These are phyloP conservation scores for Populus ilicifolia DNA, from an alignment of 345 rosid genomes.

Conservation along the genomic window DNA sequence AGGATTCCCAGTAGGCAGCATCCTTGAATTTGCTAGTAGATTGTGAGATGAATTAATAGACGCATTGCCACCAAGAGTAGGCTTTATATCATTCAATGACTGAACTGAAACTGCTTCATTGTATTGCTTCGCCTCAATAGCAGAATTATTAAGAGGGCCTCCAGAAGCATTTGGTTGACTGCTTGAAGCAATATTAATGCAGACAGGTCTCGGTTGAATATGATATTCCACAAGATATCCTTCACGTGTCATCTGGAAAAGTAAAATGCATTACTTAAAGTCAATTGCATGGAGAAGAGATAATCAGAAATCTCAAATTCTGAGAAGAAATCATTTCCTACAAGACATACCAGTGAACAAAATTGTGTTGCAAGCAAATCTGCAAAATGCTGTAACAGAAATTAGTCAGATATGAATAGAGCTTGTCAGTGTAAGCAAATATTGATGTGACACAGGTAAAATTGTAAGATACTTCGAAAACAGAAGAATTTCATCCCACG, in stretches of 20 bases:
- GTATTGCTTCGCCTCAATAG: conserved; percentile 52
- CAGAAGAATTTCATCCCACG: neutral
- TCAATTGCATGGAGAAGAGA: conserved; percentile 7
- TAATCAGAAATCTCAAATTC: conserved; percentile 10
- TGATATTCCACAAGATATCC: conserved; percentile 56
- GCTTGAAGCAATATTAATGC: conserved; percentile 39
- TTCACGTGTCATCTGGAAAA: conserved; percentile 66
- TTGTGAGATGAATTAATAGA: conserved; percentile 47
- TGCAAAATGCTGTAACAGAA: conserved; percentile 61
- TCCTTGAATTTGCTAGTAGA: conserved; percentile 52
- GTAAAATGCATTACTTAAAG: conserved; percentile 11
- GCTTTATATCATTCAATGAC: conserved; percentile 49
- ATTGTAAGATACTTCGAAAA: neutral
- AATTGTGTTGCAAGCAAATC: conserved; percentile 80
- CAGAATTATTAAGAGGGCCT: conserved; percentile 45
- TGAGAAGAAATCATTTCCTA: neutral
- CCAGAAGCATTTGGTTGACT: conserved; percentile 51
- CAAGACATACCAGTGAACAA: conserved; percentile 59
- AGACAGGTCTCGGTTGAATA: conserved; percentile 49
- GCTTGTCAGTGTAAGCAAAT: conserved; percentile 2
- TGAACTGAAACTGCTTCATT: conserved; percentile 57
- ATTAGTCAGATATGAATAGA: conserved; percentile 28
- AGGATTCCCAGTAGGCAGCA: conserved; percentile 66
- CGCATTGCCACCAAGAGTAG: conserved; percentile 41
- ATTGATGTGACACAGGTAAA: neutral